phyloP scores from a whole-genome alignment of 371 early-diverging fungal genomes.

The Saksenaea oblongispora region DNA sequence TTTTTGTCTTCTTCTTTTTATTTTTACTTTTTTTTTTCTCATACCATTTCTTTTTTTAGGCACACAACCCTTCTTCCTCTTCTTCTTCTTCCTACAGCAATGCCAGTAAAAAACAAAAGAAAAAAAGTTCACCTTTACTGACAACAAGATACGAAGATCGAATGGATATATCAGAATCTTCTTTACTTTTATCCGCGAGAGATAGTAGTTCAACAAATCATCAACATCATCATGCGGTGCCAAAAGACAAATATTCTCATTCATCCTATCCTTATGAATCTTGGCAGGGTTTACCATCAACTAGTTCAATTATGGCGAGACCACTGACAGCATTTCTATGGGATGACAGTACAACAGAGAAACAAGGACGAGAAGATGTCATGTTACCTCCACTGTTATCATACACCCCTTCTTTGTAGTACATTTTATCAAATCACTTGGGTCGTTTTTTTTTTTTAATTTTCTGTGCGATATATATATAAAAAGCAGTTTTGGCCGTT shows the following conservation, averaged over 20 bases:
- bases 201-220: neutral
- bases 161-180: conserved; percentile 2
- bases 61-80: conserved; percentile 1
- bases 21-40: conserved; percentile 6
- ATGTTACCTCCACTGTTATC: neutral
- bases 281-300: neutral
- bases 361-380: neutral
- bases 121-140: neutral
- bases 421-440: neutral
- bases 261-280: neutral
- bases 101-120: conserved; percentile 7
- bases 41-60: conserved; percentile 8
- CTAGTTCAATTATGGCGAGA: conserved; percentile 15
- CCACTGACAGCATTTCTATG: conserved; percentile 23
- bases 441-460: neutral
- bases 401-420: neutral
- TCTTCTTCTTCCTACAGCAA: conserved; percentile 1
- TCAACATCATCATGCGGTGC: neutral
- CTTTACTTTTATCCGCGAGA: neutral
- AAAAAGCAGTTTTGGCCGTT: too few relatives aligned
- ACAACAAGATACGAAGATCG: conserved; percentile 11
- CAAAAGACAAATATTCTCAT: conserved; percentile 7
- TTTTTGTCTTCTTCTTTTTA: neutral
- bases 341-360: conserved; percentile 3
- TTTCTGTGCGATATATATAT: neutral